Base-by-base conservation (phyloP, 140 eudicot genomes). In the Oenanthe javanica region DNA sequence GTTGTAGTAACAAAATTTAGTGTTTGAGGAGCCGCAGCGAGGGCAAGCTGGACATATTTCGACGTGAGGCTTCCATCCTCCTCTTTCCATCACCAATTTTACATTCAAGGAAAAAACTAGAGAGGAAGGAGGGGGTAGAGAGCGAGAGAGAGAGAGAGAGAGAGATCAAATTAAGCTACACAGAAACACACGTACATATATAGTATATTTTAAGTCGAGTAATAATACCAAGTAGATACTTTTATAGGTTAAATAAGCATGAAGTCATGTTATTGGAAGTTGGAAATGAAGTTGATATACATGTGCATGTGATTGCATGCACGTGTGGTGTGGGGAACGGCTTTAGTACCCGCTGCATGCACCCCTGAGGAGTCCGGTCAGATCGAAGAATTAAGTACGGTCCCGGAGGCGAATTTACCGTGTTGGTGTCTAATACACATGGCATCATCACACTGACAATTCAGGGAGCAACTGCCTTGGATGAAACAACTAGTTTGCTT, bases 1-100 rank as follows among this genome's bases (percentile, higher is more conserved):
- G 79, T 91, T 91, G 86, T 91, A 91, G 79, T 89, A 91, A 79
- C 96, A 90, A 83, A 90, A 90, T 54, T 90, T 90, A 21, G 91
- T 90, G 88, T 88, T 89, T 0, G 90, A 84, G 51, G 96, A 91
- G 77, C 97, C 93, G 4, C 97, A 89, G 51, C 97, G 92, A 6
- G 97, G 97, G 61, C 97, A 91, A 0, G 93, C 85, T 16, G 97
- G 97, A 16, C 84, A 89, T 19, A 86, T 74, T 47, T 91, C 97
- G 13, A 86, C 91, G 21, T 85, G 84, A 4, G 89, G 88, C 81
- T 87, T 87, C 93, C 93, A 89, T 81, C 84, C 91, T 81, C 84
- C 91, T 82, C 89, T 84, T 81, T 91, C 96, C 96, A 91, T 91
- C 27, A 46, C 63, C 36, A 40, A 15, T 63, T 12, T 36, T 7